Evolutionary conservation across 805 yeast genomes (phyloP), one percentile per base, ranked within the genome.

Genomic region (Candida caryicola): DNA sequence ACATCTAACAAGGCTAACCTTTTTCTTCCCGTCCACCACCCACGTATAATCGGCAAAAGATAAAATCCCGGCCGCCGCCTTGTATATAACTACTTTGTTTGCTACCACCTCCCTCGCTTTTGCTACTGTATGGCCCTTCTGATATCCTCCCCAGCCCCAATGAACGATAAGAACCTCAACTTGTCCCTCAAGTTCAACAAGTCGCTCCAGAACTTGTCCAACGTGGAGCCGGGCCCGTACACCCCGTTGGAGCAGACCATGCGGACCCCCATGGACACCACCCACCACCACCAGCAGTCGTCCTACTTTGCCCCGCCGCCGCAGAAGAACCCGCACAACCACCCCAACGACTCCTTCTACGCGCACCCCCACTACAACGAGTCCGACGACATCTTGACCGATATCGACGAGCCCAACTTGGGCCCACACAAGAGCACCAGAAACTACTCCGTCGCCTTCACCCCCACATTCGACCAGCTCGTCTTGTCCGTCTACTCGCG

Each of bases 191-290:
- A 64, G 44, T 46, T 65, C 17, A 64, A 59, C 54, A 57, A 60
- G 44, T 47, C 64, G 15, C 50, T 59, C 33, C 49, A 50, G 17
- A 50, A 55, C 36, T 39, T 55, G 28, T 40, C 48, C 17, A 47
- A n/a, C 4, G 33, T 34, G 15, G 53, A 49, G 13, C 31, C 43
- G 8, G 59, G 51, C 6, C 74, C 74, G n/a, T 64, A 51, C 45
- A 69, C 74, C 3, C 74, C 74, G n/a, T 50, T 65, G 32, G 74
- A 69, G 25, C 73, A 67, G 45, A 69, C 73, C 0, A 49, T 66
- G 29, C 54, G 46, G 29, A 69, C 74, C 5, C 74, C 74, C 2
- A 41, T 62, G 17, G 72, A 65, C 34, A 54, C 55, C 12, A 59
- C 64, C 31, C 31, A 29, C 37, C 45, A 32, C 2, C 44, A 33